Evolutionary conservation across 805 yeast genomes (phyloP).

Genomic region (Pichia rugopelliculosa): DNA sequence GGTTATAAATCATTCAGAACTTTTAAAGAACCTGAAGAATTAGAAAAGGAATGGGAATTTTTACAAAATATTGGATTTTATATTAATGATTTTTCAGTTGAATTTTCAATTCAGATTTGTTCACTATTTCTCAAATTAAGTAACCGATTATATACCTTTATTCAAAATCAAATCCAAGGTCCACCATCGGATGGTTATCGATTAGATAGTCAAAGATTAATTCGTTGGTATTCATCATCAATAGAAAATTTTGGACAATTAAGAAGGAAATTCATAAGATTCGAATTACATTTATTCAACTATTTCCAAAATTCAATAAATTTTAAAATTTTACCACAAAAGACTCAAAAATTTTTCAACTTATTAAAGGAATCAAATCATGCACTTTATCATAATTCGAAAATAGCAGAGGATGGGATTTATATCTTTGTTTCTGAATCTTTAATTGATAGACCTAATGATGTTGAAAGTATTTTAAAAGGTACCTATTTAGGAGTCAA

Average conservation of each 20-base stretch:
- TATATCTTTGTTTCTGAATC: constrained; percentile 73
- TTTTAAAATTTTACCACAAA: constrained; percentile 47
- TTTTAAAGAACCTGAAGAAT: constrained; percentile 84
- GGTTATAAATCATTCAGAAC: constrained; percentile 57
- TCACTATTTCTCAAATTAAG: constrained; percentile 56
- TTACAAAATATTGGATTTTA: constrained; percentile 69
- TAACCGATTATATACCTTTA: constrained; percentile 59
- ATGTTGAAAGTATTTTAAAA: constrained; percentile 37
- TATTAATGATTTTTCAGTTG: constrained; percentile 74
- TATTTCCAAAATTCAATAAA: constrained; percentile 68
- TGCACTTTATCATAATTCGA: constrained; percentile 61
- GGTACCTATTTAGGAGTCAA: constrained; percentile 49
- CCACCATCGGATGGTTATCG: constrained; percentile 38
- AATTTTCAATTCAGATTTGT: constrained; percentile 39
- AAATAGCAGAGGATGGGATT: constrained; percentile 64
- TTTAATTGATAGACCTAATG: constrained; percentile 35
- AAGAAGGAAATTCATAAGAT: constrained; percentile 76
- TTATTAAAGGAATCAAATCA: constrained; percentile 60
- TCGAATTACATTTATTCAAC: constrained; percentile 57
- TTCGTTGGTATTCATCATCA: constrained; percentile 60
- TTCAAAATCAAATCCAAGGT: constrained; percentile 62
- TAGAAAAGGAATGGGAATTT: constrained; percentile 75
- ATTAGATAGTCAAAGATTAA: constrained; percentile 34
- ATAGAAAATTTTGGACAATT: constrained; percentile 67
- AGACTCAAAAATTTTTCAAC: constrained; percentile 45